phyloP scores from a whole-genome alignment of 345 rosid species.

The Populus nigra region DNA sequence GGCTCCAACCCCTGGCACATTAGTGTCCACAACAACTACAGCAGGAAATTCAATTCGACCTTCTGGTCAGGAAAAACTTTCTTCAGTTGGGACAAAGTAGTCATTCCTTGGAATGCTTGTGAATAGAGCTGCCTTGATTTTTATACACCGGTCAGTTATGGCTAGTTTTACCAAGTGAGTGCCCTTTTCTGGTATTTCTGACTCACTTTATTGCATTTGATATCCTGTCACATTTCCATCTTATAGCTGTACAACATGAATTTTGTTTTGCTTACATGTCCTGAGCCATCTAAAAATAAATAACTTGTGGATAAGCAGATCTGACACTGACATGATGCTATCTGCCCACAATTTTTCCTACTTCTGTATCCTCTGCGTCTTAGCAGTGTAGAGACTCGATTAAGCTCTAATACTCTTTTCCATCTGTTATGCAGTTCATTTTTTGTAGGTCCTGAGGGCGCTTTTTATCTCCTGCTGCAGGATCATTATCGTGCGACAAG shows the following conservation, averaged over 20 bases:
- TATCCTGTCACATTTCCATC: background rate
- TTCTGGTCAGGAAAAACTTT: slow-evolving; percentile 38
- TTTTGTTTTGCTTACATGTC: background rate
- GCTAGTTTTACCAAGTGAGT: slow-evolving; percentile 32
- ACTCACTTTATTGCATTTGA: background rate
- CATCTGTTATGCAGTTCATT: background rate
- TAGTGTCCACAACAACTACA: slow-evolving; percentile 43
- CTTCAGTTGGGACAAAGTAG: slow-evolving; percentile 34
- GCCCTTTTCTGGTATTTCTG: background rate
- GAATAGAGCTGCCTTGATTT: slow-evolving; percentile 19
- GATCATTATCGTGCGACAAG: background rate
- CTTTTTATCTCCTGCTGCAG: background rate
- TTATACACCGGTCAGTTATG: background rate
- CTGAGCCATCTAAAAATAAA: background rate
- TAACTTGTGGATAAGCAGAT: background rate
- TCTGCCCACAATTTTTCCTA: too few relatives aligned
- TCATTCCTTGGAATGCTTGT: slow-evolving; percentile 7
- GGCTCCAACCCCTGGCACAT: slow-evolving; percentile 40
- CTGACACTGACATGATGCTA: background rate
- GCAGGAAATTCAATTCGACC: slow-evolving; percentile 54
- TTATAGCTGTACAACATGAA: background rate
- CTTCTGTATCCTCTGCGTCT: background rate
- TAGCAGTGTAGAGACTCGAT: background rate
- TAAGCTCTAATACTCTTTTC: background rate
- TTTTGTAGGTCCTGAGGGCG: background rate